Evolutionary conservation across 2,329 filamentous ascomycete species (phyloP), one percentile per base, ranked within the genome.

Genomic region (Neonectria hederae): DNA sequence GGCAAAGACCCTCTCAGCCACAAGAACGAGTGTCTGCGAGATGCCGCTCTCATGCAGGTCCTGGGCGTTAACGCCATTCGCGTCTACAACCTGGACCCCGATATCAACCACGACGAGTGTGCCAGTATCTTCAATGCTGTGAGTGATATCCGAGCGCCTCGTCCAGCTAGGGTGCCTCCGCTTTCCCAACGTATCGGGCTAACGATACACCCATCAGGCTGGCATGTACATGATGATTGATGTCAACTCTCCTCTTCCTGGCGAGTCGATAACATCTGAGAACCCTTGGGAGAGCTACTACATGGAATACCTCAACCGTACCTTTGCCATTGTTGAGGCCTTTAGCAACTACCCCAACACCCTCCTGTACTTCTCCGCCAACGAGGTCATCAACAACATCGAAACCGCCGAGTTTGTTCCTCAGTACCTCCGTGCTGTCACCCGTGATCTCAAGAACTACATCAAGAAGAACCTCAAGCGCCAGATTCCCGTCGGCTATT

Each of bases 371-470:
- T 94, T 93, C 83, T 89, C 90, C 49, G 91, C 89, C 62, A 94
- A 94, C 78, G 91, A 94, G 80, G 89, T 93, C 74, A 92, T 93
- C 79, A 89, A 91, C 77, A 83, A 90, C 69, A 82, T 87, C 54
- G 76, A 83, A 48, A 89, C 87, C 40, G 90, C 87, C 67, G 79
- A 83, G 57, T 79, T 78, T 57, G 88, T 87, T 35, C 90, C 91
- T 45, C 90, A 88, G n/a, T 94, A 92, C 77, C 83, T 90, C 70
- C 85, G 89, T 79, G 92, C 92, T 66, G 87, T 93, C 67, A 93
- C 90, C 51, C 90, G 92, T 74, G 92, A 94, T 79, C 84, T 94
- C 77, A 93, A 92, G 84, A 90, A 89, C 76, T 94, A 94, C 83
- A 89, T 94, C 81, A 87, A 89, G 79, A 89, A 89, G 75, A 87